Evolutionary conservation across 805 yeast species (phyloP).

Genomic region (Tetrapisispora arboricola): DNA sequence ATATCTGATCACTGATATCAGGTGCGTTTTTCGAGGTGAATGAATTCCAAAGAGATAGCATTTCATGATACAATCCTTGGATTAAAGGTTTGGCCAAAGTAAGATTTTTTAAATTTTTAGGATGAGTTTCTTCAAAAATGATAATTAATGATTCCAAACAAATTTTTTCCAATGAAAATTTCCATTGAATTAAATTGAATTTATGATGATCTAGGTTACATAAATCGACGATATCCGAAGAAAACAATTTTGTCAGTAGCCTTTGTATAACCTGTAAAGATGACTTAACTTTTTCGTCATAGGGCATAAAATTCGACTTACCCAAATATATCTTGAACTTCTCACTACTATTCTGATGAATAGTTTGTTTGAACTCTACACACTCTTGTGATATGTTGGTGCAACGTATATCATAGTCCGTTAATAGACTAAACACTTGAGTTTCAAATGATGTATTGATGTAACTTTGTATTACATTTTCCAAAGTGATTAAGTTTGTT

Average conservation of each 20-base stretch:
- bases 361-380: constrained; percentile 23
- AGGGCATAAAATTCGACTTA: constrained; percentile 13
- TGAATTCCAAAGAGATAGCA: constrained; percentile 60
- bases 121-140: constrained; percentile 53
- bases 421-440: constrained; percentile 48
- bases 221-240: constrained; percentile 30
- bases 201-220: constrained; percentile 29
- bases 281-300: neutral
- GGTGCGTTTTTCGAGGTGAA: no score
- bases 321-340: constrained; percentile 30
- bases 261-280: constrained; percentile 11
- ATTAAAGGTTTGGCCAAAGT: constrained; percentile 74
- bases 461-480: constrained; percentile 45
- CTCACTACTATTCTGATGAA: neutral
- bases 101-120: constrained; percentile 45
- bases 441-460: constrained; percentile 22
- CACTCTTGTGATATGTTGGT: constrained; percentile 14
- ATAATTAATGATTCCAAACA: constrained; percentile 70
- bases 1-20: no score
- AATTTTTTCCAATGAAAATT: constrained; percentile 62
- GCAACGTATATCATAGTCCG: constrained; percentile 47
- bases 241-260: constrained; percentile 14
- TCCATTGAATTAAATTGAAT: constrained; percentile 69
- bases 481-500: constrained; percentile 58
- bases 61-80: constrained; percentile 64